Percentiles rank a stretch among this genome's conserved stretches.
Evolutionary conservation across 2,329 filamentous ascomycete genomes (phyloP).

Genomic region (Xylaria polymorpha): DNA sequence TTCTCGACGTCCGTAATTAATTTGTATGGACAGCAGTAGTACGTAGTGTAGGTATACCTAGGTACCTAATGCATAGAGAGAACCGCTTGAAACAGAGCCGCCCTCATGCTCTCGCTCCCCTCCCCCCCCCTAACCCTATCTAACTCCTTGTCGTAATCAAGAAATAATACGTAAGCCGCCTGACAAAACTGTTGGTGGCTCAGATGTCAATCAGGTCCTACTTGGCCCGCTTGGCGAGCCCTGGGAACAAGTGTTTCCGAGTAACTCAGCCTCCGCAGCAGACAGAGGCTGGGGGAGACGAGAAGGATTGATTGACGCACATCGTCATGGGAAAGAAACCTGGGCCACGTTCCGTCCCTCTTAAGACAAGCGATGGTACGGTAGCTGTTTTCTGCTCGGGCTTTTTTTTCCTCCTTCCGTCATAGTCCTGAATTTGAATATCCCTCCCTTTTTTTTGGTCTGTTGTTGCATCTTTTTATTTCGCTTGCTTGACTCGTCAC

Average conservation of each 20-base stretch:
- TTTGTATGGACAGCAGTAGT: too few species aligned
- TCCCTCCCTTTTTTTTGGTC: neutral
- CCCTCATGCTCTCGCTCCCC: slow-evolving; percentile 7
- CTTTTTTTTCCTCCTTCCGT: neutral
- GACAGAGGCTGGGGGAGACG: neutral
- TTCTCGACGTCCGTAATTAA: neutral
- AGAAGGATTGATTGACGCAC: neutral
- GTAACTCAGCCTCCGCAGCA: slow-evolving; percentile 12
- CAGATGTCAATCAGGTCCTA: slow-evolving; percentile 36
- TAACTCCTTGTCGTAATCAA: slow-evolving; percentile 14
- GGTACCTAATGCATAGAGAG: too few species aligned
- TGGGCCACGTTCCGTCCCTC: neutral
- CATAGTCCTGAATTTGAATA: neutral
- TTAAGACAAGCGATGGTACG: neutral
- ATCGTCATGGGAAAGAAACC: neutral
- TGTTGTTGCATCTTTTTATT: neutral
- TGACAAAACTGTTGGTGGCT: slow-evolving; percentile 41
- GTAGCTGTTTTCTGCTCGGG: slow-evolving; percentile 4
- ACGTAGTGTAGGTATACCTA: too few species aligned
- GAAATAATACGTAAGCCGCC: slow-evolving; percentile 19
- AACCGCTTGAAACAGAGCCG: slow-evolving; percentile 21
- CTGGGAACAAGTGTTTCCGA: slow-evolving; percentile 18
- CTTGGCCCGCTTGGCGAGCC: slow-evolving; percentile 9
- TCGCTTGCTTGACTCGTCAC: slow-evolving; percentile 25
- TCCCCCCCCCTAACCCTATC: too few species aligned